These are phyloP conservation scores for Rhododendron henanense DNA, from an alignment of 148 eudicot species.

Conservation along the genomic window DNA sequence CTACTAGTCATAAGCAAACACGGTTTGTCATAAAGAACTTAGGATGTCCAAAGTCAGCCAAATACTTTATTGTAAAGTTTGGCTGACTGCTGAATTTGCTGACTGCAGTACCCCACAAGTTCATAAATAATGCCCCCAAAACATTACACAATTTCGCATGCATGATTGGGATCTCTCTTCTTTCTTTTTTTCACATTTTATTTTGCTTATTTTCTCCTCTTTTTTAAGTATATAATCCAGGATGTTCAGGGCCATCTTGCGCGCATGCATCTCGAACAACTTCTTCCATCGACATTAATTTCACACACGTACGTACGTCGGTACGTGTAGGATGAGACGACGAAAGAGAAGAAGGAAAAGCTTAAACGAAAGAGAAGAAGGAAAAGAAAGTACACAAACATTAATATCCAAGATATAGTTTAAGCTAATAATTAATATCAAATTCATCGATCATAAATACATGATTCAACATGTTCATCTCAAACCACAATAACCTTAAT, in stretches of 20 bases:
- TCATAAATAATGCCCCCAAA: neutral
- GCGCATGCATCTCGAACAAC: neutral
- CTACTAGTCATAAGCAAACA: neutral
- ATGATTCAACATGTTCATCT: neutral
- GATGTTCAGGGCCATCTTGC: no score
- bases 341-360: neutral
- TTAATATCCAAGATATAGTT: neutral
- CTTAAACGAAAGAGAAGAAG: neutral
- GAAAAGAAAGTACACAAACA: neutral
- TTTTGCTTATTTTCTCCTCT: neutral
- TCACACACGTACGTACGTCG: neutral
- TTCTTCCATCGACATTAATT: no score
- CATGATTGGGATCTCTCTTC: neutral
- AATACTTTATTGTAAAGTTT: no score
- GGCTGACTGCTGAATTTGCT: no score
- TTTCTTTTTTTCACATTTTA: neutral
- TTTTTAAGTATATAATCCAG: no score
- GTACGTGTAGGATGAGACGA: neutral
- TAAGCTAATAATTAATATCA: neutral
- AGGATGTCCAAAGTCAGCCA: neutral
- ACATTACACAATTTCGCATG: neutral
- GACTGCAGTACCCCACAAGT: neutral
- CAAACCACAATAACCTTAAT: neutral
- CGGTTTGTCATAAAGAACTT: neutral
- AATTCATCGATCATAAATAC: neutral